phyloP scores from a whole-genome alignment of 2,329 filamentous ascomycete species.

The Colletotrichum sp. region DNA sequence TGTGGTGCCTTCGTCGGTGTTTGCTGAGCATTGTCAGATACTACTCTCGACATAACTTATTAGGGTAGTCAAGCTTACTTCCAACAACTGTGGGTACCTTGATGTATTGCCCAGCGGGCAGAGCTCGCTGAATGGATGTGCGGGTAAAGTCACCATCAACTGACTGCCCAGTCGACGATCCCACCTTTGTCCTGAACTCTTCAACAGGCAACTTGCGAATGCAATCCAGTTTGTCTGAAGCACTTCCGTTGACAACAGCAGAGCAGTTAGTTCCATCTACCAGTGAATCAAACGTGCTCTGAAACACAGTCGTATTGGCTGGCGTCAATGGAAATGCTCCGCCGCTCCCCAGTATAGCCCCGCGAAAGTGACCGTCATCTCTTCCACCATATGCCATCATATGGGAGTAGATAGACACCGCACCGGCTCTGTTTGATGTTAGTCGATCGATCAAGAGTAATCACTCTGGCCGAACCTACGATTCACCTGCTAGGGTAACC shows the following conservation, averaged over 20 bases:
- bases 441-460: rapidly evolving
- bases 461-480: background rate
- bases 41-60: background rate
- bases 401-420: conserved; percentile 32
- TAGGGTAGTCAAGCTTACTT: conserved; percentile 20
- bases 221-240: conserved; percentile 29
- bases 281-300: conserved; percentile 31
- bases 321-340: conserved; percentile 26
- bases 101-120: conserved; percentile 62
- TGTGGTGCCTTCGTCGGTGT: conserved; percentile 66
- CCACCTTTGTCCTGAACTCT: conserved; percentile 30
- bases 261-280: conserved; percentile 15
- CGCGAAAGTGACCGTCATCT: conserved; percentile 58
- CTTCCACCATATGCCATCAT: conserved; percentile 55
- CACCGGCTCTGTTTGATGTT: background rate
- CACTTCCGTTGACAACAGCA: background rate
- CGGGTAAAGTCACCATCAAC: conserved; percentile 43
- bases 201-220: conserved; percentile 32
- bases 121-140: conserved; percentile 48
- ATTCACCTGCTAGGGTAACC: conserved; percentile 58
- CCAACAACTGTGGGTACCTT: conserved; percentile 68
- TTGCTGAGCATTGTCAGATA: conserved; percentile 34
- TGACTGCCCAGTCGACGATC: conserved; percentile 27
- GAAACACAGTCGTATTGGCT: conserved; percentile 27
- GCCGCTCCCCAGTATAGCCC: conserved; percentile 52